Conservation (phyloP, 768 basidiomycete species). For the Boletus fagicola region DNA sequence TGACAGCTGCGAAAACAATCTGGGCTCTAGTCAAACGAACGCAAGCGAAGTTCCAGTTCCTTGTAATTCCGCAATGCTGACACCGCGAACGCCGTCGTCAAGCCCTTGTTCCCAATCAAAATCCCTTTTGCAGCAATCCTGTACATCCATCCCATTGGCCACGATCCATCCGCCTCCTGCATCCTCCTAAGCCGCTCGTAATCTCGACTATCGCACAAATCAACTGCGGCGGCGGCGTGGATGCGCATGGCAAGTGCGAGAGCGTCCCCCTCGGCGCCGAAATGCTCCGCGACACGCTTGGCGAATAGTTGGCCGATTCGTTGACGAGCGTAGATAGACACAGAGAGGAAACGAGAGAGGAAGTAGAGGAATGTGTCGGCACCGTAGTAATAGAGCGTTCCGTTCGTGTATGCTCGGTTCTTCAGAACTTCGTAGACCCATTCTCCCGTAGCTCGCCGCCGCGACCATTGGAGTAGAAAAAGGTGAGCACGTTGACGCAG, state of each 20-base stretch:
- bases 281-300: constrained; percentile 17
- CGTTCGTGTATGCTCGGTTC: constrained; percentile 22
- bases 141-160: no score
- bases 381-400: constrained; percentile 21
- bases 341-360: constrained; percentile 20
- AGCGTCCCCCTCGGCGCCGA: constrained; percentile 21
- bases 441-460: constrained; percentile 17
- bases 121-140: no score
- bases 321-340: constrained; percentile 15
- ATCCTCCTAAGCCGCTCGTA: no score
- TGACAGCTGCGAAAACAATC: not conserved
- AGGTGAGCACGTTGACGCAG: constrained; percentile 19
- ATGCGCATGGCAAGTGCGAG: constrained; percentile 22
- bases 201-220: not conserved
- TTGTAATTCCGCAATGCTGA: constrained; percentile 9
- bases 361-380: constrained; percentile 22
- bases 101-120: no score
- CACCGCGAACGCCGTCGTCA: no score
- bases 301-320: constrained; percentile 13
- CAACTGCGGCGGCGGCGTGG: constrained; percentile 12
- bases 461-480: constrained; percentile 24
- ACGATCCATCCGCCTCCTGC: no score
- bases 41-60: constrained; percentile 12
- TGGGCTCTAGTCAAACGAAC: constrained; percentile 14
- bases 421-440: constrained; percentile 21